Evolutionary conservation across 805 yeast species (phyloP).

Genomic region (Wickerhamiella spandovensis): DNA sequence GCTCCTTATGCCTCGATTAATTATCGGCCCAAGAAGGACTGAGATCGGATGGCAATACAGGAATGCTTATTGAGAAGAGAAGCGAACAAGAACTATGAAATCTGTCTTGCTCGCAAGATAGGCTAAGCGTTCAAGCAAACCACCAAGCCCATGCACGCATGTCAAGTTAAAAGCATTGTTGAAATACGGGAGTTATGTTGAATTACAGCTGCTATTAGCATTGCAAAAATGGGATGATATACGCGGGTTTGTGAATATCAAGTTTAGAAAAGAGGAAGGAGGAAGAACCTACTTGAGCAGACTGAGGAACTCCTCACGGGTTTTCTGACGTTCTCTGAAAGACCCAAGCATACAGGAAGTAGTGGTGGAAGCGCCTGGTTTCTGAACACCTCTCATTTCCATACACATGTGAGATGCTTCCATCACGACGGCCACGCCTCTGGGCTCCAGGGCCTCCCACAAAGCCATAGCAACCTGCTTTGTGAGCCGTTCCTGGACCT

Average conservation of each 20-base stretch:
- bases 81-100: no score
- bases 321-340: slow-evolving; percentile 84
- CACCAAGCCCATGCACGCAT: no score
- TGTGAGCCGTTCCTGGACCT: slow-evolving; percentile 95
- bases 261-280: not conserved
- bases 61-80: no score
- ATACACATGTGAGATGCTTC: slow-evolving; percentile 98
- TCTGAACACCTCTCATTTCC: slow-evolving; percentile 97
- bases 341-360: slow-evolving; percentile 97
- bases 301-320: slow-evolving; percentile 89
- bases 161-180: not conserved
- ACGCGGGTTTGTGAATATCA: not conserved
- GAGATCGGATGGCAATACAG: no score
- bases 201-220: not conserved
- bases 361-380: slow-evolving; percentile 83
- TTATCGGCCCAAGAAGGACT: no score
- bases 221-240: not conserved
- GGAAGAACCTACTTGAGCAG: slow-evolving; percentile 28
- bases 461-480: slow-evolving; percentile 96
- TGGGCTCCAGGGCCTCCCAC: slow-evolving; percentile 77
- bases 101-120: no score
- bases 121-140: no score
- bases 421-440: slow-evolving; percentile 96
- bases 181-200: not conserved
- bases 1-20: no score